These are phyloP conservation scores for Coleophoma eucalyptorum DNA, from an alignment of 2,329 filamentous ascomycete genomes.

Conservation along the genomic window DNA sequence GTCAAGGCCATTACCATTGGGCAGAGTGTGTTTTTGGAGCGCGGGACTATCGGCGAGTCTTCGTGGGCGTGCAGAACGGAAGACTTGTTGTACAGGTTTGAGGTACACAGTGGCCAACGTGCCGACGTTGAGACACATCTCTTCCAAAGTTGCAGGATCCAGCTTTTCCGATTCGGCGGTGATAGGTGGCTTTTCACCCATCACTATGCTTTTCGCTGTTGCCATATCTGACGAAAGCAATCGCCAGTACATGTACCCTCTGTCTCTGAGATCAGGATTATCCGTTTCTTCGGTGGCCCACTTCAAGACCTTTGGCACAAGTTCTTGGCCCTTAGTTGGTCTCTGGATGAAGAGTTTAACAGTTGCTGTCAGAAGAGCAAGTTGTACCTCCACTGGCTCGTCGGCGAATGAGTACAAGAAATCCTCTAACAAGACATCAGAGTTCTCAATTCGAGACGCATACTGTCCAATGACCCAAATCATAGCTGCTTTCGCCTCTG, in stretches of 20 bases:
- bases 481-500: constrained; percentile 96
- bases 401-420: constrained; percentile 93
- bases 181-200: constrained; percentile 96
- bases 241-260: constrained; percentile 99
- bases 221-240: constrained; percentile 88
- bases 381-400: constrained; percentile 91
- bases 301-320: constrained; percentile 92
- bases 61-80: constrained; percentile 80
- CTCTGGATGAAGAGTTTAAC: constrained; percentile 98
- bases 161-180: constrained; percentile 94
- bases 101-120: constrained; percentile 96
- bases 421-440: constrained; percentile 88
- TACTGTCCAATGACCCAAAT: constrained; percentile 99
- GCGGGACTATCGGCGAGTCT: constrained; percentile 80
- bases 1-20: constrained; percentile 46
- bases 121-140: constrained; percentile 95
- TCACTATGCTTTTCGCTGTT: constrained; percentile 82
- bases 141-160: constrained; percentile 85
- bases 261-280: constrained; percentile 91
- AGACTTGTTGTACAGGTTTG: constrained; percentile 96
- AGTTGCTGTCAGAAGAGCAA: constrained; percentile 90
- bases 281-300: constrained; percentile 99
- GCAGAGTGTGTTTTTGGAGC: constrained; percentile 69
- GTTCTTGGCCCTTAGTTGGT: constrained; percentile 87
- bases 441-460: constrained; percentile 95